phyloP scores from a whole-genome alignment of 2,329 filamentous ascomycete species.

The Lachnellula arida region DNA sequence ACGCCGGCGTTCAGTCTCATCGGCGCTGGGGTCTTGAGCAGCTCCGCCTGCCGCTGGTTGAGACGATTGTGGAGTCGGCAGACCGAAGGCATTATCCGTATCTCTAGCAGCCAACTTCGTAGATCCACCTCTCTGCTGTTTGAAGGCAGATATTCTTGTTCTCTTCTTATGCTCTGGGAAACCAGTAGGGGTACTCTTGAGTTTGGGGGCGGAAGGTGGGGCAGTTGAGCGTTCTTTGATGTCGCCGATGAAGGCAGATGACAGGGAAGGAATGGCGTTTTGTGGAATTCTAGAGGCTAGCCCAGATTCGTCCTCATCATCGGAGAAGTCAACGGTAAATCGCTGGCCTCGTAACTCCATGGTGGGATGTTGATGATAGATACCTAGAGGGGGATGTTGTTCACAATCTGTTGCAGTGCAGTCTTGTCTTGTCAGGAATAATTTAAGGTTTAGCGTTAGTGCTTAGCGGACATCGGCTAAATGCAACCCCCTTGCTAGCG shows the following conservation, averaged over 20 bases:
- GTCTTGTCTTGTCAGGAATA: neutral
- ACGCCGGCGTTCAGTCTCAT: conserved; percentile 56
- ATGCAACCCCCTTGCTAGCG: no score
- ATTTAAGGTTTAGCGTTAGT: neutral
- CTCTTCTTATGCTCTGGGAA: conserved; percentile 89
- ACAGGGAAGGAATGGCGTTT: conserved; percentile 25
- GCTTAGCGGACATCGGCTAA: no score
- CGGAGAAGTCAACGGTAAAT: conserved; percentile 56
- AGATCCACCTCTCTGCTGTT: conserved; percentile 51
- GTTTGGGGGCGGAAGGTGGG: conserved; percentile 58
- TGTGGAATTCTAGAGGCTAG: conserved; percentile 21
- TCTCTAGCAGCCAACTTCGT: conserved; percentile 7
- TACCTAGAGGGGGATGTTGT: neutral
- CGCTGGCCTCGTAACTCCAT: conserved; percentile 55
- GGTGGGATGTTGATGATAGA: conserved; percentile 16
- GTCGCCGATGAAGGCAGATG: conserved; percentile 56
- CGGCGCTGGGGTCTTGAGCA: conserved; percentile 28
- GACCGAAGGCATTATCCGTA: conserved; percentile 18
- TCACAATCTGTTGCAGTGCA: neutral
- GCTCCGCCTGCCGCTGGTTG: conserved; percentile 18
- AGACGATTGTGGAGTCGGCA: conserved; percentile 12
- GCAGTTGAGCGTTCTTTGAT: conserved; percentile 71
- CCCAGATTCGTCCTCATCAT: conserved; percentile 42
- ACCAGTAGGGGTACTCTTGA: conserved; percentile 56
- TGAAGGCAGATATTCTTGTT: conserved; percentile 70